Percentiles rank a stretch among this genome's conserved stretches.
These are phyloP conservation scores for Phaeosphaeriaceae sp. DNA, from an alignment of 2,329 filamentous ascomycete genomes.

Conservation along the genomic window DNA sequence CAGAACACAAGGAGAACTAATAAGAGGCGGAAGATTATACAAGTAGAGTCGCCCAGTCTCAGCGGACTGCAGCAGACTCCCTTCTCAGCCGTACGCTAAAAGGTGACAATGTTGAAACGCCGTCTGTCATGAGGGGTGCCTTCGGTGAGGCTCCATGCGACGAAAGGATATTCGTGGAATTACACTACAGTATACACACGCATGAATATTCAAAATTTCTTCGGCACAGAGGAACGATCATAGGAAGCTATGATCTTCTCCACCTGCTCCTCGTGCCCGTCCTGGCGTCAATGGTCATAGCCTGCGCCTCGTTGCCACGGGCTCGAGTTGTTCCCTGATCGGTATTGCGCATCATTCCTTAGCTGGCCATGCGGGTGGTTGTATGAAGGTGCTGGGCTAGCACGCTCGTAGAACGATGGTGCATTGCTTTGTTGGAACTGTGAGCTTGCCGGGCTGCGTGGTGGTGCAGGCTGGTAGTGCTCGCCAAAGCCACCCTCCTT, in stretches of 20 bases:
- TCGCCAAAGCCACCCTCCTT: conserved; percentile 51
- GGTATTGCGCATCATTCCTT: conserved; percentile 42
- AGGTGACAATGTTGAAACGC: conserved; percentile 21
- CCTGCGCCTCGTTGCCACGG: conserved; percentile 72
- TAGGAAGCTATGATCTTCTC: conserved; percentile 46
- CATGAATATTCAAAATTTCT: conserved; percentile 32
- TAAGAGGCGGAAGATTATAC: conserved; percentile 4
- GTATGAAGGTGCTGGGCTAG: conserved; percentile 40
- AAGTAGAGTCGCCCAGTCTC: conserved; percentile 7
- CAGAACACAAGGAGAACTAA: conserved; percentile 5
- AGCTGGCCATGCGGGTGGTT: conserved; percentile 35
- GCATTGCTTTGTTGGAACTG: conserved; percentile 42
- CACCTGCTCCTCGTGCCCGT: conserved; percentile 45
- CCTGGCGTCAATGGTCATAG: conserved; percentile 63
- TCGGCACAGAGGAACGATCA: conserved; percentile 39
- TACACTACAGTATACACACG: conserved; percentile 40
- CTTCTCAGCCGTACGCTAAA: conserved; percentile 4
- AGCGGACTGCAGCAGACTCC: conserved; percentile 5
- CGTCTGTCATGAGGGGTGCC: conserved; percentile 29
- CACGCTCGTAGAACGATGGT: conserved; percentile 44
- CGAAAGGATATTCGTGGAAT: conserved; percentile 27
- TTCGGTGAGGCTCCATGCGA: conserved; percentile 26
- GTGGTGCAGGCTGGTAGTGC: conserved; percentile 51
- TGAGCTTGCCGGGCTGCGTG: conserved; percentile 52
- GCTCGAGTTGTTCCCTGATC: conserved; percentile 62